phyloP scores from a whole-genome alignment of 345 rosid species.

The Trapa incisa region DNA sequence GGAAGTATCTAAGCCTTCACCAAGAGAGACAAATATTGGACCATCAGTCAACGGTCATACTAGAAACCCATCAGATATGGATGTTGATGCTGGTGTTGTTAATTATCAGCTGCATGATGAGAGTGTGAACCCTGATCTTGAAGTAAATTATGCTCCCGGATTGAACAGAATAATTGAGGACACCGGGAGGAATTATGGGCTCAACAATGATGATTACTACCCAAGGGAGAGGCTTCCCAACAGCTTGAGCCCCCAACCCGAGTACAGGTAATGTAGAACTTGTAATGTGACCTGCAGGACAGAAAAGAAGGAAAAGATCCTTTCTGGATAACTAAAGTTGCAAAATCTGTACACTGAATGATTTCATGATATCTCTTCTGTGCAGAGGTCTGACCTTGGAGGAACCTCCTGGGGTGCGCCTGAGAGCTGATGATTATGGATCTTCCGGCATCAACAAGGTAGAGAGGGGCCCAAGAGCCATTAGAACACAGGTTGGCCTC shows the following conservation, averaged over 20 bases:
- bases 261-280: slow-evolving; percentile 1
- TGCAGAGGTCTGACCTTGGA: slow-evolving; percentile 11
- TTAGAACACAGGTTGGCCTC: slow-evolving; percentile 16
- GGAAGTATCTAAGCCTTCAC: background rate
- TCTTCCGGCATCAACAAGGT: slow-evolving; percentile 12
- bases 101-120: slow-evolving; percentile 12
- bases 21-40: background rate
- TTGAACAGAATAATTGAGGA: slow-evolving; percentile 19
- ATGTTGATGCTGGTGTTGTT: background rate
- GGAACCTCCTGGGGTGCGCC: slow-evolving; percentile 7
- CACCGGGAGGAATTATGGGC: slow-evolving; percentile 18
- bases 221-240: slow-evolving; percentile 13
- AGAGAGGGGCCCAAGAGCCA: slow-evolving; percentile 11
- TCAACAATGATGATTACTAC: slow-evolving; percentile 11
- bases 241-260: slow-evolving; percentile 8
- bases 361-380: background rate
- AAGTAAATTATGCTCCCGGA: background rate
- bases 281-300: background rate
- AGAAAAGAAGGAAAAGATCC: background rate
- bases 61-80: slow-evolving; percentile 10
- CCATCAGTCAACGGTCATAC: slow-evolving; percentile 13
- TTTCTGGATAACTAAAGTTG: background rate
- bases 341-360: background rate
- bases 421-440: slow-evolving; percentile 20
- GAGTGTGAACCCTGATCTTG: slow-evolving; percentile 19